Evolutionary conservation across 1,139 yeast genomes (phyloP), one percentile per base, ranked within the genome.

Genomic region (Arxiozyma bovina): DNA sequence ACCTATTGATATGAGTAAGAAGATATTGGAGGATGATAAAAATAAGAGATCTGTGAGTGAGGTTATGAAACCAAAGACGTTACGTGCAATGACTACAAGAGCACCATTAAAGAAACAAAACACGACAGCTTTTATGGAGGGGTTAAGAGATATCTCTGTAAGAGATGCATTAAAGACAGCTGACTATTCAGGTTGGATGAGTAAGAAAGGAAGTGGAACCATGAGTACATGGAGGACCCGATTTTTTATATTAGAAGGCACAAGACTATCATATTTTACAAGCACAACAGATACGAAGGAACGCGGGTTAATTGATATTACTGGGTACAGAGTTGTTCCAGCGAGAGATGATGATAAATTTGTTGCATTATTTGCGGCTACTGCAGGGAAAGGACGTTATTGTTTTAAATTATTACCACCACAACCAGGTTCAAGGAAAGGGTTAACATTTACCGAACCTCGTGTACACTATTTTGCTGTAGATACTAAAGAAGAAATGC

Each of bases 401-500:
- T 90, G 97, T 66, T 93, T 93, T 74, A 93, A 93, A 70, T 70
- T 93, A 18, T 83, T 91, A 1, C 99, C 99, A 5, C 99, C 99
- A 0, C 96, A 96, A 0, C 99, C 99, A 0, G 99, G 99, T 0
- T 87, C 93, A 58, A 84, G 85, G 61, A 93, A 91, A 71, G 98
- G 98, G 0, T 80, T 93, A 55, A 91, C 96, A 0, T 94, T 94
- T 68, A 94, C 99, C 0, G 96, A 91, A 62, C 99, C 96, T 41
- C 88, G 90, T 62, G 87, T 91, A 3, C 99, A 93, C 66, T 93
- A 85, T 70, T 94, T 93, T 77, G 97, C 98, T 0, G 97, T 91
- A 42, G 98, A 93, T 55, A 79, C 89, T 0, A 81, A 78, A 56
- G 96, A 89, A 52, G 98, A 91, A 59, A 87, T 93, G 96, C 78